Conservation (phyloP, 108 stramenopile genomes). For the Nitzschia palea region DNA sequence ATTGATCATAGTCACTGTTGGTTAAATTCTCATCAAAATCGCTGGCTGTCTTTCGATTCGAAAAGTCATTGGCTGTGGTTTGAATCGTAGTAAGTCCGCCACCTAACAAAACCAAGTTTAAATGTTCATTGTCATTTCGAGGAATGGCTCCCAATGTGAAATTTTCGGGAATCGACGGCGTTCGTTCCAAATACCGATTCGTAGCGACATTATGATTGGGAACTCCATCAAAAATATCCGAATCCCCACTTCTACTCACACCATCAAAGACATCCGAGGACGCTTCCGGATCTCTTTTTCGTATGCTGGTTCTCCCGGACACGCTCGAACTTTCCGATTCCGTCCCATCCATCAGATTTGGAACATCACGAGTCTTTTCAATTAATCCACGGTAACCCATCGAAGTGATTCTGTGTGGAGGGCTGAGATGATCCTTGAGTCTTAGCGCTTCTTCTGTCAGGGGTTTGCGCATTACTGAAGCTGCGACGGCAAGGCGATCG, state of each 20-base stretch:
- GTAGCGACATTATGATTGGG: conserved; percentile 9
- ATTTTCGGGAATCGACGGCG: conserved; percentile 3
- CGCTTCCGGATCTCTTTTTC: conserved; percentile 14
- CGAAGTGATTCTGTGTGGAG: conserved; percentile 22
- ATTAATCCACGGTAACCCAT: conserved; percentile 66
- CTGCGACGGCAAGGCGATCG: conserved; percentile 12
- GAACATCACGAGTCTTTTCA: conserved; percentile 80
- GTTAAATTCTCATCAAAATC: conserved; percentile 58
- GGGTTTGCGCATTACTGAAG: conserved; percentile 36
- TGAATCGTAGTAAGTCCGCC: conserved; percentile 59
- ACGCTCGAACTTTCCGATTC: conserved; percentile 47
- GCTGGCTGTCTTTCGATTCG: conserved; percentile 37
- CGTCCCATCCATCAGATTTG: conserved; percentile 79
- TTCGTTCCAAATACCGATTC: not conserved
- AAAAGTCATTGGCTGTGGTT: conserved; percentile 44
- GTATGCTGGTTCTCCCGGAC: not conserved
- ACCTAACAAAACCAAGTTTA: conserved; percentile 41
- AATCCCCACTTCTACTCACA: conserved; percentile 10
- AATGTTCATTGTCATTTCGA: not conserved
- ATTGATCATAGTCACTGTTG: conserved; percentile 47
- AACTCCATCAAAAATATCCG: conserved; percentile 68
- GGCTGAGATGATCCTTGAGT: conserved; percentile 35
- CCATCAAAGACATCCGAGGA: conserved; percentile 33
- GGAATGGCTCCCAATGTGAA: conserved; percentile 11
- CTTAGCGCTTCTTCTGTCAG: conserved; percentile 49